Base-by-base conservation (phyloP, 768 basidiomycete species). In the Crassisporium funariophilum region DNA sequence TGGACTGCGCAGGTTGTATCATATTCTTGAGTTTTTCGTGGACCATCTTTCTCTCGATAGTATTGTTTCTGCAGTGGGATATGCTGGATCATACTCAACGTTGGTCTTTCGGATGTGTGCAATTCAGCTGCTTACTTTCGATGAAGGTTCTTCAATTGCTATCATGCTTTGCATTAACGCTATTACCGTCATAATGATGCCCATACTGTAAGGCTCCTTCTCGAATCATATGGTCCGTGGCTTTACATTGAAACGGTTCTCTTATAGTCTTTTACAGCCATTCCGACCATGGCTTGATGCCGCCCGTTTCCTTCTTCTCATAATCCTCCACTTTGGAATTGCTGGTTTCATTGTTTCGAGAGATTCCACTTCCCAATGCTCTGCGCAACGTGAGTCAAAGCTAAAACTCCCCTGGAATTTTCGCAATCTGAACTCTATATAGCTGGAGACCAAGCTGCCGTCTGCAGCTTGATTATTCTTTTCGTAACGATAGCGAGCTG, bases 211-310 rank as follows among this genome's bases (percentile, higher is more conserved):
- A 41, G 64, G 57, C 23, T 12, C 20, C 34, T 44, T 16, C n/a
- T n/a, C n/a, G n/a, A n/a, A n/a, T n/a, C n/a, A n/a, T n/a, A n/a
- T n/a, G n/a, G n/a, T n/a, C n/a, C n/a, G n/a, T n/a, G n/a, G n/a
- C n/a, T n/a, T n/a, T n/a, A n/a, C n/a, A n/a, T n/a, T n/a, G n/a
- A n/a, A n/a, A n/a, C n/a, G n/a, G n/a, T n/a, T n/a, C n/a, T n/a
- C n/a, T n/a, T n/a, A n/a, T 24, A 66, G 60, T 35, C 49, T 65
- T 23, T 23, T 56, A 19, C 51, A 54, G 44, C 49, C 61, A 24
- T 65, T 67, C 47, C 54, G 61, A 35, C 47, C 59, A 12, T 67
- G 66, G 66, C 61, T 67, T 31, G 66, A 67, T 42, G 60, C 53
- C 23, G 64, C 66, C 34, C 60, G 66, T 10, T 52, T 57, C 35